Evolutionary conservation across 768 basidiomycete species (phyloP).

Genomic region (Paxillus involutus): DNA sequence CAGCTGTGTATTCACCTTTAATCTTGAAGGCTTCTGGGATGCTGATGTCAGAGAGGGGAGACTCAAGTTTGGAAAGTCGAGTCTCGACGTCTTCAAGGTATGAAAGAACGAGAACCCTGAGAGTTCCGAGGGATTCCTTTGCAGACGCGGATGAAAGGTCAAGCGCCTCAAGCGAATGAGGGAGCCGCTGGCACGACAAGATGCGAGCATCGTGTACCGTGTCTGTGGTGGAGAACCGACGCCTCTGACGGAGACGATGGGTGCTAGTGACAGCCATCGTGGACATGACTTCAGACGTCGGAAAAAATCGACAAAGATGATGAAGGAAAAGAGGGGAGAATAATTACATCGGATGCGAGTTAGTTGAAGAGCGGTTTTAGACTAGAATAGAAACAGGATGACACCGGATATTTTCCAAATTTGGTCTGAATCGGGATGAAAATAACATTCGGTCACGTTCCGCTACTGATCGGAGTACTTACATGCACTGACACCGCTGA

Average conservation of each 20-base stretch:
- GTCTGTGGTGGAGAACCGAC: constrained; percentile 31
- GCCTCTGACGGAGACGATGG: constrained; percentile 28
- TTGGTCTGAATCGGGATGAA: not conserved
- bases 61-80: constrained; percentile 57
- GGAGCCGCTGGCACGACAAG: constrained; percentile 47
- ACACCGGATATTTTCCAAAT: not conserved
- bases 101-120: constrained; percentile 69
- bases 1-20: constrained; percentile 49
- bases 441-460: not conserved
- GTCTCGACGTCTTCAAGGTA: constrained; percentile 80
- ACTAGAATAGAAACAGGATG: not conserved
- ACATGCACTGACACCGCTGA: too few relatives aligned
- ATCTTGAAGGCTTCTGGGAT: constrained; percentile 43
- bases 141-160: constrained; percentile 61
- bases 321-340: not conserved
- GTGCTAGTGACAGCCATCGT: constrained; percentile 10
- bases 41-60: constrained; percentile 43
- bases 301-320: not conserved
- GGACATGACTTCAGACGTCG: constrained; percentile 17
- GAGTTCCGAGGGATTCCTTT: constrained; percentile 60
- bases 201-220: constrained; percentile 24
- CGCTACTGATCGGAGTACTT: not conserved
- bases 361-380: not conserved
- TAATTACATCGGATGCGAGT: not conserved
- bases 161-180: constrained; percentile 63